A percentile compares a stretch with the other conserved stretches of the same genome.
Evolutionary conservation across 352 stramenopile species (phyloP).

Genomic region (Pythium dissimile): DNA sequence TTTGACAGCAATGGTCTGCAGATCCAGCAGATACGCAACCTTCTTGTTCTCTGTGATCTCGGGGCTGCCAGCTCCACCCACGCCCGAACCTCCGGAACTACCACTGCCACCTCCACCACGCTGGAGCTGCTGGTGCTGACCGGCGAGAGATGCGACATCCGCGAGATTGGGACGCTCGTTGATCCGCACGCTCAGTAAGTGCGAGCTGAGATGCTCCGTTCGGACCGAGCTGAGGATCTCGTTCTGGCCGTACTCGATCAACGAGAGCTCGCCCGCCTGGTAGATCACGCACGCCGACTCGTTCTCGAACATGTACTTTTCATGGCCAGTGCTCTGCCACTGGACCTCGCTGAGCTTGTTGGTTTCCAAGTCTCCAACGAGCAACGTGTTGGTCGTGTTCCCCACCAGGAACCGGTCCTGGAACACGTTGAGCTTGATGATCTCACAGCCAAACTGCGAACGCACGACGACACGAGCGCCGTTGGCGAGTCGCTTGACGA

Average conservation of each 20-base stretch:
- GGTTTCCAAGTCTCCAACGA: conserved; percentile 90
- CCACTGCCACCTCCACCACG: conserved; percentile 1
- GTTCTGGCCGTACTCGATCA: conserved; percentile 94
- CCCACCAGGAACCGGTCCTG: conserved; percentile 90
- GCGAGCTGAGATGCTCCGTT: conserved; percentile 90
- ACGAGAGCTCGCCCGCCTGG: conserved; percentile 87
- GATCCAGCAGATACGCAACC: conserved; percentile 91
- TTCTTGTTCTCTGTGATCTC: conserved; percentile 88
- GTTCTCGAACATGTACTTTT: conserved; percentile 97
- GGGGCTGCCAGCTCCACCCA: not conserved
- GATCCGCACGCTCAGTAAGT: conserved; percentile 91
- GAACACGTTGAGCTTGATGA: conserved; percentile 95
- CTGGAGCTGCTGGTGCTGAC: conserved; percentile 26
- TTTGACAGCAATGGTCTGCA: conserved; percentile 91
- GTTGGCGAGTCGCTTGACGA: conserved; percentile 89
- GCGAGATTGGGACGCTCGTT: conserved; percentile 80
- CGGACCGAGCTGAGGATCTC: conserved; percentile 89
- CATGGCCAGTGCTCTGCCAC: conserved; percentile 81
- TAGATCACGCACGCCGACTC: conserved; percentile 90
- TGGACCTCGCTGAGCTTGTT: conserved; percentile 91
- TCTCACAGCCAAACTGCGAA: conserved; percentile 90
- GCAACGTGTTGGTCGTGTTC: conserved; percentile 90
- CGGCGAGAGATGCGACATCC: conserved; percentile 20
- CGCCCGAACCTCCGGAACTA: not conserved
- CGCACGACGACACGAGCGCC: conserved; percentile 86